A percentile compares a stretch with the other conserved stretches of the same genome.
phyloP scores from a whole-genome alignment of 2,329 filamentous ascomycete species.

The Microascus cirrosus region DNA sequence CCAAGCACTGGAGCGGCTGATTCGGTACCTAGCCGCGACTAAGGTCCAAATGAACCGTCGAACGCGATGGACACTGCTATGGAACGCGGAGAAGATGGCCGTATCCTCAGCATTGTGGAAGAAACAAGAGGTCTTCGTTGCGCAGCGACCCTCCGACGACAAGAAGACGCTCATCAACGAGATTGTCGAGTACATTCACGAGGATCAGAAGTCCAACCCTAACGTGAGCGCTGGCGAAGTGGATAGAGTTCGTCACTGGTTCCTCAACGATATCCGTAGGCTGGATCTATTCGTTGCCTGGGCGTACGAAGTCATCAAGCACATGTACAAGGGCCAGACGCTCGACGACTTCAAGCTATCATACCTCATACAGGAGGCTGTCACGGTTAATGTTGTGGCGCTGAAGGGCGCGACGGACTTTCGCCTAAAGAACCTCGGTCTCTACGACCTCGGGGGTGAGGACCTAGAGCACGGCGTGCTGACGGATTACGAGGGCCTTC shows the following conservation, averaged over 20 bases:
- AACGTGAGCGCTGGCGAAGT: constrained; percentile 56
- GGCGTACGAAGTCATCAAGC: constrained; percentile 66
- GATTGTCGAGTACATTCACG: constrained; percentile 64
- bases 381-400: constrained; percentile 41
- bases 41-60: constrained; percentile 54
- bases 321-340: constrained; percentile 51
- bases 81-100: constrained; percentile 81
- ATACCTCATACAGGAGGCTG: constrained; percentile 55
- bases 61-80: constrained; percentile 72
- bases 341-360: constrained; percentile 44
- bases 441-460: constrained; percentile 65
- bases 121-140: constrained; percentile 59
- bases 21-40: constrained; percentile 56
- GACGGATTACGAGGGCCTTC: constrained; percentile 53
- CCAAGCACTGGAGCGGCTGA: constrained; percentile 64
- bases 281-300: constrained; percentile 69
- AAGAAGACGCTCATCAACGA: constrained; percentile 63
- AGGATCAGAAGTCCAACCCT: constrained; percentile 61
- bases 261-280: constrained; percentile 62
- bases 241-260: constrained; percentile 77
- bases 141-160: constrained; percentile 44
- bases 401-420: constrained; percentile 59
- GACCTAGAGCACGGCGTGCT: constrained; percentile 55
- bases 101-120: constrained; percentile 74
- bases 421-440: constrained; percentile 53